Base-by-base conservation (phyloP, 495 filamentous ascomycete genomes). In the Ascobolus immersus region DNA sequence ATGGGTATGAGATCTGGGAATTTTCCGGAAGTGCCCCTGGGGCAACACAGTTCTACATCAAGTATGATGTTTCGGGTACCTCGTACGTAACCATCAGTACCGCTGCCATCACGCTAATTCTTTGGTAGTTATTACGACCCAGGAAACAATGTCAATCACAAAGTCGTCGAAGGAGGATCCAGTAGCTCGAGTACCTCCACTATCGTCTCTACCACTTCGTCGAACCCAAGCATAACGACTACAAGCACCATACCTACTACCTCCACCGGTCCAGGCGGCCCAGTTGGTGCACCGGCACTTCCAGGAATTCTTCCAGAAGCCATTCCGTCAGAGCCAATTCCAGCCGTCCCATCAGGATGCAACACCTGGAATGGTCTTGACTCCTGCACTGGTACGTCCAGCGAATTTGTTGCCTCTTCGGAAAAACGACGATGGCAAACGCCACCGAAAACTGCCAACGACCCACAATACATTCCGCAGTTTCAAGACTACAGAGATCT, bases 361-460 rank as follows among this genome's bases (percentile, higher is more conserved):
- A 32, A 33, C 4, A 51, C 48, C 29, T 51, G 36, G 27, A 51
- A 51, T 14, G 48, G 48, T 12, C 35, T 35, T 7, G 48, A 51
- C 21, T 43, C 17, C 38, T 51, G 48, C 23, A 10, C 15, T 7
- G 36, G 35, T 4, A 17, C 12, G n/a, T 15, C 39, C 21, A 51
- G 37, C 33, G 39, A 35, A 7, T 40, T 51, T 20, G 15, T 39
- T 4, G 37, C 21, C 19, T 42, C 44, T 2, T 28, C 48, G 0
- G 48, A 51, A 20, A 40, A 36, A 23, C 41, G 48, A 8, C 44
- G 48, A n/a, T 51, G 48, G 48, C 48, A 51, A 38, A 51, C 48
- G 2, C 48, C 48, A 13, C 48, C 48, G 3, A 11, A 47, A 19
- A 25, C 7, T 7, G 22, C 7, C 7, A 48, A 35, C 21, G 37